Base-by-base conservation (phyloP, 148 eudicot genomes). In the Camellia sinensis region DNA sequence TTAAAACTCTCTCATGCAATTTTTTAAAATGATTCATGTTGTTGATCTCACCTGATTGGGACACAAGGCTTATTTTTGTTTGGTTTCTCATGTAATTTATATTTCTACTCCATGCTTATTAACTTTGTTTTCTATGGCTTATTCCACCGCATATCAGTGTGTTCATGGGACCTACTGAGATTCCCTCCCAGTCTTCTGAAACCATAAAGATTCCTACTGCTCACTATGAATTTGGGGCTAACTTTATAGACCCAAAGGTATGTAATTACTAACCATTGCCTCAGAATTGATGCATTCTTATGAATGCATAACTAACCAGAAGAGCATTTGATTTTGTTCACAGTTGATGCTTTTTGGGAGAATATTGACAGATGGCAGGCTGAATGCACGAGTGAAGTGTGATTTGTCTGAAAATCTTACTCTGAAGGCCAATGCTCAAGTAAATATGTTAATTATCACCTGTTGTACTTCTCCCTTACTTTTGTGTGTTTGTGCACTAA, bases 271-370 rank as follows among this genome's bases (percentile, higher is more conserved):
- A 29, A 76, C 59, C 10, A 48, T 29, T 41, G 65, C 74, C 41
- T 52, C 46, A 13, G 9, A 62, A 60, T 61, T 5, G 62, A 61
- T 80, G 65, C 29, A 65, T 63, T 65, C 19, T 18, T 60, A 68
- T 50, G 46, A 9, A 40, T 21, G 68, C 8, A 7, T 67, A 10
- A 61, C 77, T 84, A 54, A 80, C 56, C 43, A 9, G 37, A 19
- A 41, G 29, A 44, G 76, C 50, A 52, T 59, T 56, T 22, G 1
- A 60, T 79, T 59, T 66, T 81, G 72, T 78, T 76, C 22, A 54
- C 92, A 96, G 99, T 67, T 92, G 88, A 90, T 96, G 97, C 99
- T 96, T 83, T 67, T 96, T 80, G 99, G 99, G 77, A 91, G 99
- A 84, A 50, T 96, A 45, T 61, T 89, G 86, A 92, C 93, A 7